Evolutionary conservation across 2,329 filamentous ascomycete species (phyloP), one percentile per base, ranked within the genome.

Genomic region (Fusarium solani-melongenae): DNA sequence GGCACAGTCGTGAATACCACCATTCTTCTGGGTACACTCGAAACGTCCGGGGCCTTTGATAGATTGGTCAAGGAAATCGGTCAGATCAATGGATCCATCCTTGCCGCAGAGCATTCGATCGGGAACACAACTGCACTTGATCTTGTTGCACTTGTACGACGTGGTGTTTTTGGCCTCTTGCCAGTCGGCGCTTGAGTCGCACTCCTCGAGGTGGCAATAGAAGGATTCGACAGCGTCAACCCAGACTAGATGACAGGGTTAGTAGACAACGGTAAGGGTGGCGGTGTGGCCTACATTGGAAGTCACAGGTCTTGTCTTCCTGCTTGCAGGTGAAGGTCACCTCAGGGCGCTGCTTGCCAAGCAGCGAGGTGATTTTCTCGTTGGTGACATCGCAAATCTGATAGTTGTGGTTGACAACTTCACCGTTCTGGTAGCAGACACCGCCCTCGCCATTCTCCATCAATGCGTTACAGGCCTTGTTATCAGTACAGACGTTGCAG

Each of bases 381-480:
- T 99, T 99, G 64, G 95, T 98, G 74, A 99, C 96, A 82, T 97
- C 94, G 84, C 96, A 99, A 86, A 98, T 96, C 84, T 99, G 97
- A 84, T 95, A 96, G 85, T 98, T 99, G 83, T 97, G 91, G 77
- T 96, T 95, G 72, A 98, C 92, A 12, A 97, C 92, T 75, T 97
- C 91, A 53, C 96, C 96, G 76, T 96, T 92, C 79, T 94, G 92
- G 81, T 98, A 98, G 85, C 96, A 99, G 12, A 98, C 92, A 34
- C 95, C 96, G 53, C 92, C 94, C 70, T 94, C 89, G 5, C 90
- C 90, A 15, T 92, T 91, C 5, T 94, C 94, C 92, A 97, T 97
- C 83, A 99, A 86, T 36, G 94, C 92, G 81, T 96, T 91, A 80
- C 96, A 99, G 17, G 93, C 95, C 75, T 92, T 86, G 81, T 98